Evolutionary conservation across 768 basidiomycete species (phyloP), one percentile per base, ranked within the genome.

Genomic region (Suillus occidentalis): DNA sequence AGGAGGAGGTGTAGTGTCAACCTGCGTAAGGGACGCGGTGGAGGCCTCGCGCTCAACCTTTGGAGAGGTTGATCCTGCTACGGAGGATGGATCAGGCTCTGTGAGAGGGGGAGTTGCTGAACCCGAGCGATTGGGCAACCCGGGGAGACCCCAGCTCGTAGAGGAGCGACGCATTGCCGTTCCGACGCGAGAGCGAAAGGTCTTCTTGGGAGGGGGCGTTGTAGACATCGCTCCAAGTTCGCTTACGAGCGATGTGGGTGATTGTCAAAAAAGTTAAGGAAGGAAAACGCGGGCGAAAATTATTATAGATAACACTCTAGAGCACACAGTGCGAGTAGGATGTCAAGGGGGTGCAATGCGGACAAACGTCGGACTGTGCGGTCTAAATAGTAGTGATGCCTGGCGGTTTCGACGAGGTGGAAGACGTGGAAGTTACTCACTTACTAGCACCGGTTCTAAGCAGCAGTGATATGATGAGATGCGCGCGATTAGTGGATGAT

Each of bases 161-260:
- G 89, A 89, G 4, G 87, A 83, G 60, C 88, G 86, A 9, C 87
- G 83, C 72, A 89, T 80, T 60, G 79, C 84, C 57, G 80, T 82
- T 59, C 85, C 85, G 78, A 90, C 83, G 59, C 89, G 87, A 47
- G 80, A 76, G 75, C 89, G 87, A 71, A 84, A 80, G 53, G 83
- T 79, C 2, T 68, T 69, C 63, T 76, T 76, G 71, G 79, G 83
- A 61, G 73, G 75, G 8, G 77, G 70, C 25, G 73, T 72, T 59
- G 72, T 60, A n/a, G 76, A 50, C 66, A 76, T 74, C 34, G 57
- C 67, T 25, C 76, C 70, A 66, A 70, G 76, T 39, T 34, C 5
- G 25, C 40, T 28, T 13, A 28, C 25, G 20, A 60, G 50, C 36
- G 7, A 65, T 28, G 47, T 25, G 14, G 31, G 25, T 37, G 25